Conservation (phyloP, 1,284 basidiomycete species). For the Naganishia cerealis region DNA sequence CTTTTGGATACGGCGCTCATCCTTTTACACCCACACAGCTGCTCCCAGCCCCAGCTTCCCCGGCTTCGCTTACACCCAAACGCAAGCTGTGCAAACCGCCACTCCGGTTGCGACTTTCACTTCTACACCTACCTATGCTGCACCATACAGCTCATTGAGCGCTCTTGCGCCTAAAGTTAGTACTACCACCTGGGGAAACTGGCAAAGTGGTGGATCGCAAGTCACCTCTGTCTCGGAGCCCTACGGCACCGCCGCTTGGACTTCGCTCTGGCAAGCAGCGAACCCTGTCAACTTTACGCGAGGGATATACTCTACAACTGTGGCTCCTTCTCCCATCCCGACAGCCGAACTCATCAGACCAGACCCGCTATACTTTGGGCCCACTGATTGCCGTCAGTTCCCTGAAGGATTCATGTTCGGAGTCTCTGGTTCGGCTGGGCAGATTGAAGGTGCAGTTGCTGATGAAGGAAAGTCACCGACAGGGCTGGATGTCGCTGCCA, state of each 20-base stretch:
- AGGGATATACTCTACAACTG: background rate
- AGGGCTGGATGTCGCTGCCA: background rate
- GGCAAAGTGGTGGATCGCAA: background rate
- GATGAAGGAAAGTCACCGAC: background rate
- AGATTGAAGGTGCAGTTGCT: background rate
- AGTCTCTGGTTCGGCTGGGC: background rate
- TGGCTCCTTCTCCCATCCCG: background rate
- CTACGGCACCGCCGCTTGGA: background rate
- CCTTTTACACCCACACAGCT: background rate
- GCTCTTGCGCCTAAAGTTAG: background rate
- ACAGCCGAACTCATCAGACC: background rate
- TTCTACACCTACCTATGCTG: background rate
- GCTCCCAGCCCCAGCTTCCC: background rate
- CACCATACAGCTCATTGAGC: background rate
- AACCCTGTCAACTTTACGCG: slow-evolving; percentile 4
- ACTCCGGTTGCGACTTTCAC: background rate
- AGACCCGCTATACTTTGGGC: background rate
- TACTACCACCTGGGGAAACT: background rate
- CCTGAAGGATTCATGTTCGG: background rate
- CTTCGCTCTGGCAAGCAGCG: background rate
- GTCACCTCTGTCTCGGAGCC: background rate
- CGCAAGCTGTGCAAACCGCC: background rate
- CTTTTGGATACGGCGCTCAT: background rate
- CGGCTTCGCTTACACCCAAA: background rate
- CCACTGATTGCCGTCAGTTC: background rate